Evolutionary conservation across 2,329 filamentous ascomycete species (phyloP), one percentile per base, ranked within the genome.

Genomic region (Boeremia exigua): DNA sequence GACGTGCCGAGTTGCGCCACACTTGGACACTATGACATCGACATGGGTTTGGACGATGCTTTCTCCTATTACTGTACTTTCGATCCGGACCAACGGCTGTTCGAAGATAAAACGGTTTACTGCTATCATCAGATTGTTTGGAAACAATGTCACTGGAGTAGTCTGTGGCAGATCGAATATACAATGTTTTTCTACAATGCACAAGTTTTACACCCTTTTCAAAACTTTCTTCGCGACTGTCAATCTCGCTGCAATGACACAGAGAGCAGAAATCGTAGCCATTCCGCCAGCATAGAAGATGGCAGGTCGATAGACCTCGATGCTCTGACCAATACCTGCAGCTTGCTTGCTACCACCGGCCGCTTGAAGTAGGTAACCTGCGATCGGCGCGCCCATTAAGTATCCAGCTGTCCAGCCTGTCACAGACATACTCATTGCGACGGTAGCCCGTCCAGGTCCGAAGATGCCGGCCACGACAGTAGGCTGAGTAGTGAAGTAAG

Each of bases 231-330:
- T 54, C 5, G 45, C 40, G 7, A 45, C 42, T 11, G 45, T 48
- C 37, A 54, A 14, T 15, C 43, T 42, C 8, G 52, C 52, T 15
- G 49, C 8, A n/a, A 54, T 44, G 7, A 56, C 47, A 32, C 44
- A 56, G 1, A 49, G 25, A 40, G 46, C 47, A 3, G 53, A 56
- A 4, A 56, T 28, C 8, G 47, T 50, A 8, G 53, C 56, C 30
- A 68, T 56, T 14, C 64, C 63, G 7, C 67, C 67, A 44, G 69
- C 68, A 49, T 71, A 71, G 43, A 69, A 66, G 4, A 71, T 71
- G 6, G 69, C 66, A 34, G 69, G 67, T 5, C 67, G 61, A 40
- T 67, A 71, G 0, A 61, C 60, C 1, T 55, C 62, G 27, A 70
- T 40, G 14, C 59, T 58, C 12, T 45, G 54, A 10, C 62, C 53